A percentile compares a stretch with the other conserved stretches of the same genome.
Evolutionary conservation across 441 rosid genomes (phyloP).

Genomic region (Hura crepitans): DNA sequence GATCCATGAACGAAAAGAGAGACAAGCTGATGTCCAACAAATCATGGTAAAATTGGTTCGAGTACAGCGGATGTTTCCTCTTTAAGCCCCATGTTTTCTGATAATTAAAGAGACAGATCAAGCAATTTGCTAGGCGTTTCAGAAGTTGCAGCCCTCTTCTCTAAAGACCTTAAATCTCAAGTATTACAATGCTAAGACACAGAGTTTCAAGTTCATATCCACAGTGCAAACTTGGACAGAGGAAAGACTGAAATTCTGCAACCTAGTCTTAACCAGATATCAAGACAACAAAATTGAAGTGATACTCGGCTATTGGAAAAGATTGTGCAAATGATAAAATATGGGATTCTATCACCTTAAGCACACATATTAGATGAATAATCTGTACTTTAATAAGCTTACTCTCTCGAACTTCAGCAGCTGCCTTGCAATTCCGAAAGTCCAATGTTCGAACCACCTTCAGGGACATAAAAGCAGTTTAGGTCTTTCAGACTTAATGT

Average conservation of each 20-base stretch:
- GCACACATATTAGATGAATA: neutral
- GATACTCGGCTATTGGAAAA: neutral
- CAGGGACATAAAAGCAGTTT: conserved; percentile 23
- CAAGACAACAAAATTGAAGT: no score
- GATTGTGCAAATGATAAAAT: neutral
- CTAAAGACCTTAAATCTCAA: neutral
- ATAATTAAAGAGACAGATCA: neutral
- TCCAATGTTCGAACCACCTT: conserved; percentile 63
- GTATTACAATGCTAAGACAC: neutral
- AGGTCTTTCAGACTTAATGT: neutral
- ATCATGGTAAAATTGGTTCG: neutral
- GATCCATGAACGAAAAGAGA: no score
- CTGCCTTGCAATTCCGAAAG: conserved; percentile 58
- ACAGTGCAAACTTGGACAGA: neutral
- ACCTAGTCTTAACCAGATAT: no score
- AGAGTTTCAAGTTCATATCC: no score
- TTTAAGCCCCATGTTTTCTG: neutral
- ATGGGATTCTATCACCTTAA: neutral
- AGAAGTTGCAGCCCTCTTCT: no score
- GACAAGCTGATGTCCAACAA: neutral
- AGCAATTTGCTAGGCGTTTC: no score
- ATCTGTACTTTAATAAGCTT: conserved; percentile 28
- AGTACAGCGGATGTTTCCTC: neutral
- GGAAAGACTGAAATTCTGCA: neutral
- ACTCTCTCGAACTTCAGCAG: conserved; percentile 67